Evolutionary conservation across 1,284 basidiomycete species (phyloP).

Genomic region (Austroboletus novae-zelandiae): DNA sequence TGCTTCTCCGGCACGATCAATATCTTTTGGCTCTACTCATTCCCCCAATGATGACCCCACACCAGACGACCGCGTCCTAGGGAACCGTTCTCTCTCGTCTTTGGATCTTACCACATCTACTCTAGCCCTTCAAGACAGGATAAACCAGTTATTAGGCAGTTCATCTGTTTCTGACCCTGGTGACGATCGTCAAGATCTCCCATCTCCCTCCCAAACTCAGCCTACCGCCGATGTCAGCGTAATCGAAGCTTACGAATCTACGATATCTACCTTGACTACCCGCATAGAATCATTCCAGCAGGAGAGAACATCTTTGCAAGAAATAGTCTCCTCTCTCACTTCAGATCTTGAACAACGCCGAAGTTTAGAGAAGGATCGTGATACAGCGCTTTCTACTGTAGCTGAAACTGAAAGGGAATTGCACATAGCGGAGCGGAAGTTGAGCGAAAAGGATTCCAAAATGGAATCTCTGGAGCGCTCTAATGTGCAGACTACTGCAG

Average conservation of each 20-base stretch:
- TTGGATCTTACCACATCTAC: slow-evolving; percentile 41
- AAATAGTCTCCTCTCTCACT: slow-evolving; percentile 35
- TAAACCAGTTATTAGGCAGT: slow-evolving; percentile 42
- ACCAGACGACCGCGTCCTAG: slow-evolving; percentile 16
- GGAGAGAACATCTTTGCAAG: slow-evolving; percentile 44
- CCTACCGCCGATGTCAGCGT: slow-evolving; percentile 32
- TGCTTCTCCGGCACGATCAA: slow-evolving; percentile 47
- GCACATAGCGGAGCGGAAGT: slow-evolving; percentile 42
- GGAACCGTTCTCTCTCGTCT: slow-evolving; percentile 22
- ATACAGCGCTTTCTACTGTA: slow-evolving; percentile 41
- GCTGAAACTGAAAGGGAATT: slow-evolving; percentile 50
- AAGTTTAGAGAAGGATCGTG: slow-evolving; percentile 45
- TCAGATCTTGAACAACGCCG: slow-evolving; percentile 31
- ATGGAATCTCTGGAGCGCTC: slow-evolving; percentile 50
- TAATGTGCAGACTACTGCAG: slow-evolving; percentile 40
- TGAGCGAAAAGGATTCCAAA: slow-evolving; percentile 52
- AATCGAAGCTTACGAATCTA: slow-evolving; percentile 35
- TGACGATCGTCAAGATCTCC: slow-evolving; percentile 4
- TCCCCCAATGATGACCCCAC: slow-evolving; percentile 33
- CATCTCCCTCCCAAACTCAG: slow-evolving; percentile 12
- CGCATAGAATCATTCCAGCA: slow-evolving; percentile 55
- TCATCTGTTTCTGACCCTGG: slow-evolving; percentile 16
- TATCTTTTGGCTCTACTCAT: slow-evolving; percentile 32
- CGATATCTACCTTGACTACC: slow-evolving; percentile 41
- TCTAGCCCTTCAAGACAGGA: slow-evolving; percentile 50